Base-by-base conservation (phyloP, 208 protist genomes). In the Crithidia brevicula region DNA sequence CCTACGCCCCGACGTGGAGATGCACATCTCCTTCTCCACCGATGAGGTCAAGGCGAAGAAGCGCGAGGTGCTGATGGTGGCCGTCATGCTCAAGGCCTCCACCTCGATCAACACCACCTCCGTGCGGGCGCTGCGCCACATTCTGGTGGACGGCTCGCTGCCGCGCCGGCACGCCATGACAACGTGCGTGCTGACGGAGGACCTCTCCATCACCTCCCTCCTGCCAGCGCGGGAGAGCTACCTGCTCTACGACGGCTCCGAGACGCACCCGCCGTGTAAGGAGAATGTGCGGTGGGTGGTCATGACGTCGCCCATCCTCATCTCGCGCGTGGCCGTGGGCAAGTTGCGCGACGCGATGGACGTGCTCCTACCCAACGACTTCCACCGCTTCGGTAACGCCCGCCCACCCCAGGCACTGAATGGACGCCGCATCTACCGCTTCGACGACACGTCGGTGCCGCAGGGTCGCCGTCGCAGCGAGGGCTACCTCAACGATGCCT, bases 271-370 rank as follows among this genome's bases (percentile, higher is more conserved):
- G 49, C 89, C 89, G 23, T 95, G 89, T 71, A 79, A 69, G 10
- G 86, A 92, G 51, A 78, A 83, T 30, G 81, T 96, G 25, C 75
- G 78, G 9, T 95, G 90, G 81, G 71, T 92, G 23, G 80, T 96
- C 1, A 78, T 96, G 76, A 92, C 87, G 6, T 83, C 87, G n/a
- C 87, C 85, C 6, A 60, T 89, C 20, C 47, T 82, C 59, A 85
- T 95, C 34, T 87, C 86, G 1, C 74, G 58, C 28, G 36, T 77
- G 4, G 82, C 79, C 30, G 67, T 92, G 0, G 74, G 73, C 18
- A 79, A 75, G 63, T 74, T 95, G 28, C 72, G 70, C 22, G 65
- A 86, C 22, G 72, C 79, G 31, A 78, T 89, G 51, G 66, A 79
- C 36, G 42, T 75, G 34, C 31, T 77, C 9, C 73, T 81, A 59